Evolutionary conservation across 176 grass and related monocot species (phyloP).

Genomic region (Saccharum spontaneum): DNA sequence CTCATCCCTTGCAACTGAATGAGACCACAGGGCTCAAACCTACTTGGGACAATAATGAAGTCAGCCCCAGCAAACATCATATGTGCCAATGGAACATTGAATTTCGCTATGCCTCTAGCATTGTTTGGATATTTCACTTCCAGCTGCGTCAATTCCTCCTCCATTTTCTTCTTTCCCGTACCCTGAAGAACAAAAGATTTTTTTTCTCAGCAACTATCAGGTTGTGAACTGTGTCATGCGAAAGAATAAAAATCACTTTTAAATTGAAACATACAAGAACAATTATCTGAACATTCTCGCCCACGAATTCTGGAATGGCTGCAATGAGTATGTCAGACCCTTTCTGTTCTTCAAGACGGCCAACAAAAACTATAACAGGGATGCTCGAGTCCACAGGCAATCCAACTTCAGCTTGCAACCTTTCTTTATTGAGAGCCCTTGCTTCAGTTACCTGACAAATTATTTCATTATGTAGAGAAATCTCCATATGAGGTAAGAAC

Average conservation of each 20-base stretch:
- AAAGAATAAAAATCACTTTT: slow-evolving; percentile 3
- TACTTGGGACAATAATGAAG: slow-evolving; percentile 63
- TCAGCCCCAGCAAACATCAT: slow-evolving; percentile 70
- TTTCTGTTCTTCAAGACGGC: slow-evolving; percentile 94
- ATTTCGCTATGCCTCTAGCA: slow-evolving; percentile 59
- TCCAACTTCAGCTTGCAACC: slow-evolving; percentile 86
- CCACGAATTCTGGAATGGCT: slow-evolving; percentile 76
- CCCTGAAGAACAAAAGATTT: slow-evolving; percentile 50
- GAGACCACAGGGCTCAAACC: slow-evolving; percentile 76
- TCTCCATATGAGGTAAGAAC: not conserved
- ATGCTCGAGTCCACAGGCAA: slow-evolving; percentile 65
- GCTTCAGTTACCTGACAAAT: slow-evolving; percentile 68
- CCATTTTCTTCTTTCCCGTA: slow-evolving; percentile 93
- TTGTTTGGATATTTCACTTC: slow-evolving; percentile 62
- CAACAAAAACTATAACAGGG: slow-evolving; percentile 76
- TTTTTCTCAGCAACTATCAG: not conserved
- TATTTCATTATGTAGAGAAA: slow-evolving; percentile 27
- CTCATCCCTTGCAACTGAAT: slow-evolving; percentile 78
- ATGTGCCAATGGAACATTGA: slow-evolving; percentile 65
- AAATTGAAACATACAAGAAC: slow-evolving; percentile 61
- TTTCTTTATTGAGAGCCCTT: slow-evolving; percentile 87
- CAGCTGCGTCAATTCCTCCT: slow-evolving; percentile 49
- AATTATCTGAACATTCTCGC: slow-evolving; percentile 85
- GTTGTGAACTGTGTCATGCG: not conserved
- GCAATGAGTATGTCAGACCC: slow-evolving; percentile 89